phyloP scores from a whole-genome alignment of 2,329 filamentous ascomycete species.

The Colletotrichum limetticola region DNA sequence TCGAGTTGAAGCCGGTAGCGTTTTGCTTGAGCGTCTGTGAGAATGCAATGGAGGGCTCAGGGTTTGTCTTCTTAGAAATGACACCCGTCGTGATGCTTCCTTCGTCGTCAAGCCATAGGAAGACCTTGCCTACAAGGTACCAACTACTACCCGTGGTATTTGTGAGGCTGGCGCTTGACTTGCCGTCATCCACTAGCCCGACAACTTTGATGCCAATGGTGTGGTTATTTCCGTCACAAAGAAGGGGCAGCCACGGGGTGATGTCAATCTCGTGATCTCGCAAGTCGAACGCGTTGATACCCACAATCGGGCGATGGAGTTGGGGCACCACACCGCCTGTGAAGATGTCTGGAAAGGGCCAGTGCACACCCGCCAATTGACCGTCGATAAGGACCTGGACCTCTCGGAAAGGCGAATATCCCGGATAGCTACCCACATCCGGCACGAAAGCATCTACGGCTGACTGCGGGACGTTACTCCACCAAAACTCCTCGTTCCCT shows the following conservation, averaged over 20 bases:
- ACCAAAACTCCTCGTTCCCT: conserved; percentile 85
- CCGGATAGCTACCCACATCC: conserved; percentile 67
- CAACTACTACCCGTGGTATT: conserved; percentile 72
- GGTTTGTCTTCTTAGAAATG: conserved; percentile 42
- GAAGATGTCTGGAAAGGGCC: conserved; percentile 86
- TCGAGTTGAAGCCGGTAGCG: conserved; percentile 66
- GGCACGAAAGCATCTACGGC: conserved; percentile 68
- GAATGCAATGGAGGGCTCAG: conserved; percentile 58
- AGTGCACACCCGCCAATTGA: conserved; percentile 76
- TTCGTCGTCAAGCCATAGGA: conserved; percentile 73
- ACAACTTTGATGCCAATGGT: conserved; percentile 76
- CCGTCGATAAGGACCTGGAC: conserved; percentile 81
- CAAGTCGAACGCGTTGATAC: conserved; percentile 82
- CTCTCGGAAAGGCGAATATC: conserved; percentile 82
- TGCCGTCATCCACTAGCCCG: conserved; percentile 69
- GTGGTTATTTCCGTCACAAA: conserved; percentile 74
- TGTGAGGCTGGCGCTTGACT: conserved; percentile 56
- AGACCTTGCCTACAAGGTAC: conserved; percentile 83
- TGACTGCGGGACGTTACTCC: conserved; percentile 77
- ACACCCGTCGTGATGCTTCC: conserved; percentile 63
- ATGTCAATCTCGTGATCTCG: conserved; percentile 85
- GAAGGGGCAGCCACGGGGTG: conserved; percentile 76
- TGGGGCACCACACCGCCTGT: conserved; percentile 83
- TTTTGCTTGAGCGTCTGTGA: conserved; percentile 58
- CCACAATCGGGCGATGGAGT: conserved; percentile 82